Conservation (phyloP, 768 basidiomycete genomes). For the Lactarius vividus region DNA sequence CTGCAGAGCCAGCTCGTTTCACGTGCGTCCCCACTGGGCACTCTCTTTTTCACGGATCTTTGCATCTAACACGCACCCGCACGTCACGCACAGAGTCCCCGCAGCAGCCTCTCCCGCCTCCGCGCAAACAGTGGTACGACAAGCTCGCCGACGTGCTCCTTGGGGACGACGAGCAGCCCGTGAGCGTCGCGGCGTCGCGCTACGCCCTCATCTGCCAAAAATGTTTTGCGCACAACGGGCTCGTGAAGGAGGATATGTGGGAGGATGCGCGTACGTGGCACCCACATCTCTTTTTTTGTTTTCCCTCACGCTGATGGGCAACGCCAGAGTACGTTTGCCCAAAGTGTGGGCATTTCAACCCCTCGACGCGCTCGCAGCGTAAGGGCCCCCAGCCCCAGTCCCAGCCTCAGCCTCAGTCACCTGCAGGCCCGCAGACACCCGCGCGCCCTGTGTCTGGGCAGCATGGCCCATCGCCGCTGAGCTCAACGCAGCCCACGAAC, state of each 20-base stretch:
- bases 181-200: constrained; percentile 41
- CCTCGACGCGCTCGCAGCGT: constrained; percentile 35
- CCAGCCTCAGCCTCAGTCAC: too few species aligned
- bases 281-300: not conserved
- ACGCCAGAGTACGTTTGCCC: constrained; percentile 77
- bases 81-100: constrained; percentile 35
- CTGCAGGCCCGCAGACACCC: constrained; percentile 9
- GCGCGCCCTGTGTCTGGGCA: not conserved
- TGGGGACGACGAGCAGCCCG: constrained; percentile 66
- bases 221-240: constrained; percentile 86
- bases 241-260: constrained; percentile 80
- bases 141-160: constrained; percentile 83
- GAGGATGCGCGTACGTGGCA: constrained; percentile 68
- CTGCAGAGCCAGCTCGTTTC: constrained; percentile 38
- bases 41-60: not conserved
- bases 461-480: constrained; percentile 1
- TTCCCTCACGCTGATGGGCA: not conserved
- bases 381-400: not conserved
- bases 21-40: constrained; percentile 35
- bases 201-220: constrained; percentile 88
- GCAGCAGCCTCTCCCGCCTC: constrained; percentile 44
- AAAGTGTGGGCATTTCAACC: constrained; percentile 83
- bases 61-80: not conserved
- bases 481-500: not conserved
- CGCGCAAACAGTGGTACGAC: constrained; percentile 81